These are phyloP conservation scores for Amanita exitialis DNA, from an alignment of 768 basidiomycete species.

Conservation along the genomic window DNA sequence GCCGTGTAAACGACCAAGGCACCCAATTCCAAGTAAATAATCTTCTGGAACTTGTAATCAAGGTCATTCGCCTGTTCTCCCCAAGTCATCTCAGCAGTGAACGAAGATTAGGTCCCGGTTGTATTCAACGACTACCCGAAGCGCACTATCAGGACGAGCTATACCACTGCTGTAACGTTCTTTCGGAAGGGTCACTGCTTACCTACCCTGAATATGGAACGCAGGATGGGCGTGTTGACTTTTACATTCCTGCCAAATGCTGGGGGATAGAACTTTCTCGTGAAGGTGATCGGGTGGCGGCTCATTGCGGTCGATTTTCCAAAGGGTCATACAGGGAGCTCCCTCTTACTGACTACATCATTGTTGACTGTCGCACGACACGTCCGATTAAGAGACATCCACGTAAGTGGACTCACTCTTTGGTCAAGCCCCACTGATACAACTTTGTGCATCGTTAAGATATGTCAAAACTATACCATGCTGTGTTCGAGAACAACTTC, in stretches of 20 bases:
- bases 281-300: not conserved
- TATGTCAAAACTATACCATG: constrained; percentile 2
- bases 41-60: not conserved
- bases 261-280: constrained; percentile 4
- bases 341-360: not conserved
- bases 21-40: not conserved
- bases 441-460: not conserved
- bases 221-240: not conserved
- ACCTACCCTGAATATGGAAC: not conserved
- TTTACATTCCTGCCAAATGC: constrained; percentile 1
- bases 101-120: constrained; percentile 2
- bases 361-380: constrained; percentile 3
- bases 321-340: not conserved
- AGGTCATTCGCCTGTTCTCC: not conserved
- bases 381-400: not conserved
- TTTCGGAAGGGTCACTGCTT: constrained; percentile 2
- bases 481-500: constrained; percentile 5
- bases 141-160: constrained; percentile 1
- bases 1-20: too few species aligned
- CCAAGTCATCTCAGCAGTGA: not conserved
- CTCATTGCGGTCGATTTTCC: constrained; percentile 2
- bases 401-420: constrained; percentile 3
- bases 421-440: not conserved
- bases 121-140: not conserved
- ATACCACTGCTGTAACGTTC: constrained; percentile 1